Conservation (phyloP, 345 rosid genomes). For the Aurinia saxatilis region DNA sequence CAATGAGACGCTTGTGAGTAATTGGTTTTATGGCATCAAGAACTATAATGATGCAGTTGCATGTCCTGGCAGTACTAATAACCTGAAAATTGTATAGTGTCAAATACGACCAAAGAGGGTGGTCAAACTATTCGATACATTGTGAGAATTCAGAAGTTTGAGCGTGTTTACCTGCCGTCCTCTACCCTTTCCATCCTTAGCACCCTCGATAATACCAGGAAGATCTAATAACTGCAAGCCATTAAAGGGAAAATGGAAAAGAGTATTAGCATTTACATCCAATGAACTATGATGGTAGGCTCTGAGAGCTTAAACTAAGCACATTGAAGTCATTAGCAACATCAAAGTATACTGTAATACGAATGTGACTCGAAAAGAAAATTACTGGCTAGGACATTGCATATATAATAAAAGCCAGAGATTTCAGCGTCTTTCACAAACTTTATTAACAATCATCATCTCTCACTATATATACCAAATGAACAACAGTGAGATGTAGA, state of each 20-base stretch:
- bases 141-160: neutral
- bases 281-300: neutral
- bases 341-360: neutral
- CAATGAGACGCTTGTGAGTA: conserved; percentile 96
- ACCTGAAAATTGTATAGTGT: conserved; percentile 41
- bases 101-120: neutral
- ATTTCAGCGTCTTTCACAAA: neutral
- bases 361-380: neutral
- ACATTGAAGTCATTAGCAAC: neutral
- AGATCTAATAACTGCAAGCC: conserved; percentile 81
- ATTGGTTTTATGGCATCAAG: conserved; percentile 98
- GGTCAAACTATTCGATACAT: neutral
- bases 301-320: neutral
- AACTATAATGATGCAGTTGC: conserved; percentile 89
- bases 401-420: neutral
- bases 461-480: neutral
- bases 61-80: conserved; percentile 95
- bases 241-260: neutral
- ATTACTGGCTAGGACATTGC: neutral
- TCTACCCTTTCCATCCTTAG: conserved; percentile 99
- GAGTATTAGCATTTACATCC: neutral
- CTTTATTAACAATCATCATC: neutral
- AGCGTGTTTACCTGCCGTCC: conserved; percentile 68
- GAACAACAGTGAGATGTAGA: neutral
- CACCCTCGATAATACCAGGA: conserved; percentile 99